Base-by-base conservation (phyloP, 2,329 filamentous ascomycete species). In the Colletotrichum lini region DNA sequence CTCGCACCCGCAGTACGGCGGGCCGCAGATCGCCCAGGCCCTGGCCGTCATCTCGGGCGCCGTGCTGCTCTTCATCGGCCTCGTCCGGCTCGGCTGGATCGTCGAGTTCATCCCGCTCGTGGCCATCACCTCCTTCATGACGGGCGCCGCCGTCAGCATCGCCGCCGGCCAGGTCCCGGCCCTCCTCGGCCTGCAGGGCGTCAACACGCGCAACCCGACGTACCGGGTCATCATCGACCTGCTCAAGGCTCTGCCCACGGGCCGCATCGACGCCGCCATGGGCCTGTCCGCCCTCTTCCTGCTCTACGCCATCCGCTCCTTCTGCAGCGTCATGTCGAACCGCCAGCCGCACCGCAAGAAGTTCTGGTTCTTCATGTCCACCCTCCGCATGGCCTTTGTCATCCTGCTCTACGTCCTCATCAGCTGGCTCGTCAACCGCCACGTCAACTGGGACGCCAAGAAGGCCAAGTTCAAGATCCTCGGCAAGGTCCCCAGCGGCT, bases 361-460 rank as follows among this genome's bases (percentile, higher is more conserved):
- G 86, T 76, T 89, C 1, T 95, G 90, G 86, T 96, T 96, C 82
- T 95, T 96, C 84, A 80, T 91, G 62, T 92, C 90, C 21, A 96
- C 94, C 0, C 86, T 96, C 49, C 90, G 94, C 47, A 94, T 93
- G 5, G 92, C 90, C 1, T 95, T 96, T 77, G 91, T 95, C 75
- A 94, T 96, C 72, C 82, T 96, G 54, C 86, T 96, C 2, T 96
- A 95, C 82, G 94, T 93, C 9, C 84, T 93, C 75, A 92, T 96
- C 79, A 93, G 92, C 80, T 94, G 89, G 73, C 87, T 93, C 10
- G 88, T 89, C 74, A 94, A 94, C 79, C 82, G 92, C 42, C 80
- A 91, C 73, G 86, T 86, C 74, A 85, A 80, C 65, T 71, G 68
- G 68, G 78, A 86, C 54, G 78, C 77, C 26, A 76, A 81, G n/a